Evolutionary conservation across 495 filamentous ascomycete species (phyloP).

Genomic region (Penicillium canescens): DNA sequence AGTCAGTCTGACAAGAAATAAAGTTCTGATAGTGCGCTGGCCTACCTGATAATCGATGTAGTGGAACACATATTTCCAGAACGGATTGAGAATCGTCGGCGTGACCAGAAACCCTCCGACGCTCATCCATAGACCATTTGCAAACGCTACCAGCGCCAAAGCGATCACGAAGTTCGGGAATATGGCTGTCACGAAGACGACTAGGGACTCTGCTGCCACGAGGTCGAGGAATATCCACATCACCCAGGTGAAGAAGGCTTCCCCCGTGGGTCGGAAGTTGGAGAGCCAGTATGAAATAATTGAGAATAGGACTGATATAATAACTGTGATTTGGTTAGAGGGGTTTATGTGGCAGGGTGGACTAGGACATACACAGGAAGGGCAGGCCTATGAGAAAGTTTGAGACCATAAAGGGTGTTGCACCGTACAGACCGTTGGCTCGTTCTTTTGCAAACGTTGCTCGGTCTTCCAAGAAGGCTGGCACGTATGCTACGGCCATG

Average conservation of each 20-base stretch:
- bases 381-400: slow-evolving; percentile 83
- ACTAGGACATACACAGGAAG: slow-evolving; percentile 54
- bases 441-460: slow-evolving; percentile 73
- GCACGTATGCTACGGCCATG: slow-evolving; percentile 86
- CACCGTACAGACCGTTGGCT: slow-evolving; percentile 77
- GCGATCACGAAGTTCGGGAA: slow-evolving; percentile 78
- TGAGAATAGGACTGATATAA: slow-evolving; percentile 74
- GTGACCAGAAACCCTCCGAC: slow-evolving; percentile 79
- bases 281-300: slow-evolving; percentile 75
- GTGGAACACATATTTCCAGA: slow-evolving; percentile 82
- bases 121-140: slow-evolving; percentile 86
- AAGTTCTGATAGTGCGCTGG: background rate
- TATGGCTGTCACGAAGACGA: slow-evolving; percentile 70
- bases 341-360: background rate
- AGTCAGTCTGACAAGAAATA: background rate
- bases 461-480: slow-evolving; percentile 78
- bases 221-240: slow-evolving; percentile 88
- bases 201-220: slow-evolving; percentile 75
- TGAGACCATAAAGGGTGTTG: slow-evolving; percentile 67
- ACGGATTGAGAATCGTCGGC: slow-evolving; percentile 68
- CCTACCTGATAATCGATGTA: slow-evolving; percentile 77
- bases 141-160: slow-evolving; percentile 74
- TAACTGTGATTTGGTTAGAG: slow-evolving; percentile 36
- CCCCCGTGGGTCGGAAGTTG: slow-evolving; percentile 66
- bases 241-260: slow-evolving; percentile 75